These are phyloP conservation scores for Monascus purpureus DNA, from an alignment of 495 filamentous ascomycete species.

Conservation along the genomic window DNA sequence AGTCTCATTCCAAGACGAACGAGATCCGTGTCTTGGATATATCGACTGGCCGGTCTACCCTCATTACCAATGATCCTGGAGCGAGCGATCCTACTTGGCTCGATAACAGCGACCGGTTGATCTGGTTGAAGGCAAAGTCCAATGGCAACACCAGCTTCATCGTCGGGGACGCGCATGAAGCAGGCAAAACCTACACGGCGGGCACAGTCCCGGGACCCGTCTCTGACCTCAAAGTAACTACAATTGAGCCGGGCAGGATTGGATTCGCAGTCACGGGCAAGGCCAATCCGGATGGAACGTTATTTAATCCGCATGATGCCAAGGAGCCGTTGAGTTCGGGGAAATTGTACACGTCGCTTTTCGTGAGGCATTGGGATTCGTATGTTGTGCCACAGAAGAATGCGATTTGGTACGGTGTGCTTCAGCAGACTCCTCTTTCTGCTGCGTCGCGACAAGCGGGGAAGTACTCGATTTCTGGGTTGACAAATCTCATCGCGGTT, in stretches of 20 bases:
- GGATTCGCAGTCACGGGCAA: slow-evolving; percentile 56
- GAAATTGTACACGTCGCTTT: slow-evolving; percentile 39
- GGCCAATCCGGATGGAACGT: slow-evolving; percentile 39
- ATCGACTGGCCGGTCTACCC: slow-evolving; percentile 45
- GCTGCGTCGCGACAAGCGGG: slow-evolving; percentile 23
- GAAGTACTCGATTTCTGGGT: slow-evolving; percentile 29
- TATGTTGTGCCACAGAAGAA: slow-evolving; percentile 48
- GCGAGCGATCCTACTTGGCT: slow-evolving; percentile 69
- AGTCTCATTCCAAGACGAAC: slow-evolving; percentile 56
- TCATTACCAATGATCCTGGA: slow-evolving; percentile 49
- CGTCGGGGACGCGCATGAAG: slow-evolving; percentile 40
- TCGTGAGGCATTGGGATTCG: slow-evolving; percentile 51
- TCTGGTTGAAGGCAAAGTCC: slow-evolving; percentile 51
- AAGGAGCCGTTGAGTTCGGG: slow-evolving; percentile 38
- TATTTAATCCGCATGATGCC: slow-evolving; percentile 41
- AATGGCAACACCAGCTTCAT: slow-evolving; percentile 55
- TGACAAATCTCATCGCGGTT: slow-evolving; percentile 35
- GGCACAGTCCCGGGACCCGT: slow-evolving; percentile 52
- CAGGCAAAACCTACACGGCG: slow-evolving; percentile 44
- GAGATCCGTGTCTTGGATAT: slow-evolving; percentile 69
- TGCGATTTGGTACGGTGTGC: slow-evolving; percentile 56
- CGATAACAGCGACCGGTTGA: slow-evolving; percentile 42
- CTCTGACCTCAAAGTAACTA: slow-evolving; percentile 59
- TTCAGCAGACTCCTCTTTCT: slow-evolving; percentile 34
- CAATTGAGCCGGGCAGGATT: slow-evolving; percentile 44